These are phyloP conservation scores for Agarophyton chilense DNA, from an alignment of 23 red algal species.

Conservation along the genomic window DNA sequence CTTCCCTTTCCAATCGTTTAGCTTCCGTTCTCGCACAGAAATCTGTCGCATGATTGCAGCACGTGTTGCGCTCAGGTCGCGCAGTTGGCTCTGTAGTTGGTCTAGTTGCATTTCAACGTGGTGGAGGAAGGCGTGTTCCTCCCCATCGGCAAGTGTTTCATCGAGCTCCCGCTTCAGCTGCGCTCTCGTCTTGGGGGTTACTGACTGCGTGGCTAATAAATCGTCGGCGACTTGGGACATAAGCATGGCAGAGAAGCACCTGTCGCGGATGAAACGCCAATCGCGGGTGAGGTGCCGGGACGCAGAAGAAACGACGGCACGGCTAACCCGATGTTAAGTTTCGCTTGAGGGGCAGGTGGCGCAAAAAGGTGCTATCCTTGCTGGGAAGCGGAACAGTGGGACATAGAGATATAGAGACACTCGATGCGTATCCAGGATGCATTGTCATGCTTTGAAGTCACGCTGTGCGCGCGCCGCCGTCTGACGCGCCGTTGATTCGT, in stretches of 20 bases:
- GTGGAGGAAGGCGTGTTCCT: background rate
- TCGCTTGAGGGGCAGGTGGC: no score
- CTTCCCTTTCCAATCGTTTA: slow-evolving; percentile 28
- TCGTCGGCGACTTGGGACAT: background rate
- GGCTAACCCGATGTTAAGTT: no score
- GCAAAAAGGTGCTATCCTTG: no score
- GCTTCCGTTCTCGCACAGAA: background rate
- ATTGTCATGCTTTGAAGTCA: background rate
- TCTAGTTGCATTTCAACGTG: background rate
- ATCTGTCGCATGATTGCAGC: background rate
- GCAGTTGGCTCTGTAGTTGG: background rate
- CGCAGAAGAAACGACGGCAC: no score
- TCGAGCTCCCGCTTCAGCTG: slow-evolving; percentile 2
- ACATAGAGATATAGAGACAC: background rate
- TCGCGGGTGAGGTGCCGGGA: no score
- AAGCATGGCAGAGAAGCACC: background rate
- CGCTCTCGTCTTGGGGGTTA: background rate
- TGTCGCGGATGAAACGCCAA: background rate
- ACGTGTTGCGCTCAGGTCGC: background rate
- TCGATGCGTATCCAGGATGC: background rate
- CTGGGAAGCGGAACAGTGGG: background rate
- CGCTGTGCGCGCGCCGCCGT: background rate
- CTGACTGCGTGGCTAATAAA: background rate
- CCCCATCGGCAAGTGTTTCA: background rate
- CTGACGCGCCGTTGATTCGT: background rate